A percentile compares a stretch with the other conserved stretches of the same genome.
These are phyloP conservation scores for Exophiala sideris DNA, from an alignment of 2,329 filamentous ascomycete genomes.

Conservation along the genomic window DNA sequence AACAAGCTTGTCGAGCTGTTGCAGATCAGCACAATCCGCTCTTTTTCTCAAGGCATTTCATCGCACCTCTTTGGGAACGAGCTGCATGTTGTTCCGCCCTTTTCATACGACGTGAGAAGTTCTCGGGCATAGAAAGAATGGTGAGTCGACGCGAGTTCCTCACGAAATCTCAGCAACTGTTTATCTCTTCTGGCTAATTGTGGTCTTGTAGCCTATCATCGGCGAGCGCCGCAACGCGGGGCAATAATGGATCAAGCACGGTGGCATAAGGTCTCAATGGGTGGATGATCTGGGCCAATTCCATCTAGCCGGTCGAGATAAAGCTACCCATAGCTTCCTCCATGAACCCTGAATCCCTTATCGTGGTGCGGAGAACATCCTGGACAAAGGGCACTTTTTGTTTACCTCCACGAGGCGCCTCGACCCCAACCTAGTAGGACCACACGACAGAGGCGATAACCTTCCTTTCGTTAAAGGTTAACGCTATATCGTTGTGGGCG, in stretches of 20 bases:
- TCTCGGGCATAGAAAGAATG: background rate
- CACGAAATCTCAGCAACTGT: background rate
- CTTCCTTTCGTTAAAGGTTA: too few species aligned
- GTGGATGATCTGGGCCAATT: too few species aligned
- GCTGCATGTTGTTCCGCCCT: conserved; percentile 38
- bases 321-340: background rate
- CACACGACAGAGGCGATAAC: too few species aligned
- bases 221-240: conserved; percentile 16
- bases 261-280: background rate
- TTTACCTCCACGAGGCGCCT: background rate
- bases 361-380: background rate
- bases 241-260: conserved; percentile 7
- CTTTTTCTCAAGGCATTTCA: background rate
- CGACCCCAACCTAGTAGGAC: too few species aligned
- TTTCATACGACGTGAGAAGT: background rate
- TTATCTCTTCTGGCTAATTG: conserved; percentile 7
- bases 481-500: too few species aligned
- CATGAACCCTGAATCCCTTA: background rate
- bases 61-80: conserved; percentile 46
- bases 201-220: conserved; percentile 14
- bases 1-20: conserved; percentile 88
- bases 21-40: background rate
- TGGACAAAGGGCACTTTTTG: background rate
- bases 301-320: background rate
- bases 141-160: background rate